Conservation (phyloP, 106 monocot species). For the Gastrodia elata region DNA sequence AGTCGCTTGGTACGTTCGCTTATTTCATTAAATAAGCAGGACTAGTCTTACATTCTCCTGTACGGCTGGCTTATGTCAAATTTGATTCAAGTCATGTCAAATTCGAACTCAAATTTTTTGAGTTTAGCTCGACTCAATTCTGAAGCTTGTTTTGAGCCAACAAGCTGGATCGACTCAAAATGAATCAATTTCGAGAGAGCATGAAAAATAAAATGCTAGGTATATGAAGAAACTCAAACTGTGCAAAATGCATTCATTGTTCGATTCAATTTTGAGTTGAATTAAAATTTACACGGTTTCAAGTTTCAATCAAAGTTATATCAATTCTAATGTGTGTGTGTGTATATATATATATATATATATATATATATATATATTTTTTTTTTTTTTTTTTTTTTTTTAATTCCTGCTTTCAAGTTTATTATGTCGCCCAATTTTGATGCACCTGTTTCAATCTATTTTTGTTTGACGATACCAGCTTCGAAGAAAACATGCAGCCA, state of each 20-base stretch:
- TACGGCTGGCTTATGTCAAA: too few species aligned
- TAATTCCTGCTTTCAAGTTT: neutral
- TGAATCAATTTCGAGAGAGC: too few species aligned
- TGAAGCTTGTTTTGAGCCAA: too few species aligned
- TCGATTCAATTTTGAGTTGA: too few species aligned
- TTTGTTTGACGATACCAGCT: neutral
- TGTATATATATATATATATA: neutral
- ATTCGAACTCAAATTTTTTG: neutral
- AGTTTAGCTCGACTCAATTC: neutral
- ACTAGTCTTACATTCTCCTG: too few species aligned
- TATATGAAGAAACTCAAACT: neutral
- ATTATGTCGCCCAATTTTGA: neutral
- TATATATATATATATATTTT: neutral
- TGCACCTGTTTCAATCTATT: neutral
- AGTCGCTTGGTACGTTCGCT: slow-evolving; percentile 36
- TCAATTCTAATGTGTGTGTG: neutral
- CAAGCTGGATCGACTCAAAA: too few species aligned
- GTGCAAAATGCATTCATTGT: neutral
- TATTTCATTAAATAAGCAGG: neutral
- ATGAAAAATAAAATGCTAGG: neutral
- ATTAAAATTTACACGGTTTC: too few species aligned
- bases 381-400: neutral
- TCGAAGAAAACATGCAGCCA: neutral
- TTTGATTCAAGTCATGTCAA: neutral
- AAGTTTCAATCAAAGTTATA: neutral